Evolutionary conservation across 2,329 filamentous ascomycete species (phyloP).

Genomic region (Fusarium sulawesiense): DNA sequence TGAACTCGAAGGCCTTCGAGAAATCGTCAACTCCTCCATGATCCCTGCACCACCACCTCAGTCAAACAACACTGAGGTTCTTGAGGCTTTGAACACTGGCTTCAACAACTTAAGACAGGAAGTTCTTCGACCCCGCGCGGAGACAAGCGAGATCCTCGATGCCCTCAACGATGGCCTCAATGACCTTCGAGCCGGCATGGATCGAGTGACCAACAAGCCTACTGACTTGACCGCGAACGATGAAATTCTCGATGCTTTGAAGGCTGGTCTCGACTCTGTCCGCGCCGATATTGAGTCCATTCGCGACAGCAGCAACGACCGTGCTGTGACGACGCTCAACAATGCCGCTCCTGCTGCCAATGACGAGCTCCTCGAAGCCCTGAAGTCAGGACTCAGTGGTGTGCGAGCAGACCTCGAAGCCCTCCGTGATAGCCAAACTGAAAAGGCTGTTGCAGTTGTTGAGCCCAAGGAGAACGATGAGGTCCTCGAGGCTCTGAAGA

Average conservation of each 20-base stretch:
- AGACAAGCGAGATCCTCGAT: constrained; percentile 89
- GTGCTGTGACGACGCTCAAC: constrained; percentile 58
- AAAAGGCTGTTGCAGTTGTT: constrained; percentile 54
- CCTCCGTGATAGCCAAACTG: constrained; percentile 69
- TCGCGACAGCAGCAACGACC: constrained; percentile 66
- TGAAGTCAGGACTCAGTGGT: constrained; percentile 82
- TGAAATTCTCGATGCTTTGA: constrained; percentile 89
- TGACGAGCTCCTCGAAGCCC: constrained; percentile 87
- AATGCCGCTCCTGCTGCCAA: constrained; percentile 67
- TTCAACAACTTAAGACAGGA: constrained; percentile 81
- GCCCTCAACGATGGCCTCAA: constrained; percentile 89
- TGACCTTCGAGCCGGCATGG: constrained; percentile 80
- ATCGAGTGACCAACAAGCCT: constrained; percentile 81
- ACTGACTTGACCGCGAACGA: constrained; percentile 85
- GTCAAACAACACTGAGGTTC: constrained; percentile 70
- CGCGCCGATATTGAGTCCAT: constrained; percentile 82
- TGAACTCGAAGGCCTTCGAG: constrained; percentile 84
- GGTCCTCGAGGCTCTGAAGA: constrained; percentile 74
- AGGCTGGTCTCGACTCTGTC: constrained; percentile 80
- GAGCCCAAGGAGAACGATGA: constrained; percentile 76
- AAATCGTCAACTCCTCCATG: constrained; percentile 77
- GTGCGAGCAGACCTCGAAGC: constrained; percentile 82
- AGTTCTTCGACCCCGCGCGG: constrained; percentile 72
- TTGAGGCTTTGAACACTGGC: constrained; percentile 77
- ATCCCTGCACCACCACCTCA: constrained; percentile 63